Conservation (phyloP, 441 rosid species). For the Eruca vesicaria region DNA sequence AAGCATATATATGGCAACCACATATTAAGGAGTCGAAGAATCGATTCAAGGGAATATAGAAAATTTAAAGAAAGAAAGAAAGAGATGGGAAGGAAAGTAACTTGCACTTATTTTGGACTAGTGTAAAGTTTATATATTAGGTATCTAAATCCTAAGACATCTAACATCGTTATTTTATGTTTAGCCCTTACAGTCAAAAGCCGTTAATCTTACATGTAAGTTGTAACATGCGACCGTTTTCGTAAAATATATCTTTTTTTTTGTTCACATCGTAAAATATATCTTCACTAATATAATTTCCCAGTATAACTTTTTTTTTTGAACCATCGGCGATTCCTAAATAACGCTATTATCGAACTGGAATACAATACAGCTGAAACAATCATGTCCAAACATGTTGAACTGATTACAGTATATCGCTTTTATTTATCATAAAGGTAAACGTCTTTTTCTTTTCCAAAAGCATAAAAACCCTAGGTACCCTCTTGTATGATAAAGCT, state of each 20-base stretch:
- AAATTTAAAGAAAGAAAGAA: slow-evolving; percentile 17
- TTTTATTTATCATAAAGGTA: slow-evolving; percentile 14
- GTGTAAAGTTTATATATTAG: slow-evolving; percentile 11
- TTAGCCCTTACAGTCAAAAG: background rate
- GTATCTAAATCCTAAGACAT: slow-evolving; percentile 24
- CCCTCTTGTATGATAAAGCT: background rate
- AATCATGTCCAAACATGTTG: slow-evolving; percentile 3
- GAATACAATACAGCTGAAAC: background rate
- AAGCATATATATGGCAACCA: slow-evolving; percentile 22
- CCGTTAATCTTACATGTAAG: background rate
- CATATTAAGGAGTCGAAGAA: slow-evolving; percentile 11
- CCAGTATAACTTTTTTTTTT: background rate
- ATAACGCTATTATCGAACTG: background rate
- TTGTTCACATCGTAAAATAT: too few species aligned
- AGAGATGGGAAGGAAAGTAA: slow-evolving; percentile 20
- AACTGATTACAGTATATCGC: slow-evolving; percentile 4
- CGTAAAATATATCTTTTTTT: background rate
- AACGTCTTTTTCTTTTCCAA: slow-evolving; percentile 26
- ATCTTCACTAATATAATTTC: background rate
- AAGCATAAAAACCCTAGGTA: slow-evolving; percentile 28
- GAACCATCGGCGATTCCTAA: background rate
- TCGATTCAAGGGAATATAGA: background rate
- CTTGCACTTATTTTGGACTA: slow-evolving; percentile 24
- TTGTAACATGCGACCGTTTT: background rate
- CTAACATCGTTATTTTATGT: too few species aligned